Evolutionary conservation across 345 rosid species (phyloP).

Genomic region (Syzygium jambos): DNA sequence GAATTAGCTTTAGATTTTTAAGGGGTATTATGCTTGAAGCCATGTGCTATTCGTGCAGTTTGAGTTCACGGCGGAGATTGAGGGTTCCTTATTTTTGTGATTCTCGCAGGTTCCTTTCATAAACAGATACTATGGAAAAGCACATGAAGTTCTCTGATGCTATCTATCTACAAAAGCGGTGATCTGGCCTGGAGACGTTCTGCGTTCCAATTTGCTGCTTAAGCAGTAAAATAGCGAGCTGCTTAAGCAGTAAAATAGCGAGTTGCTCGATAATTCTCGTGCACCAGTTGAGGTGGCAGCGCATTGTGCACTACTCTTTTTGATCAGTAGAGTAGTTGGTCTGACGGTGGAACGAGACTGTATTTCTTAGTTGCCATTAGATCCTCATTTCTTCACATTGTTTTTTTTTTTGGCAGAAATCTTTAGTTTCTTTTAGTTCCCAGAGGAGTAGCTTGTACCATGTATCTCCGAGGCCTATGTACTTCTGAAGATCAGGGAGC

Average conservation of each 20-base stretch:
- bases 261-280: not conserved
- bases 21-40: not conserved
- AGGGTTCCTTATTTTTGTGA: not conserved
- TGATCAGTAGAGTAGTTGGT: not conserved
- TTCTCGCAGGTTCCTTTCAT: constrained; percentile 64
- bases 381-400: not conserved
- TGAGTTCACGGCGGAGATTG: not conserved
- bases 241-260: not conserved
- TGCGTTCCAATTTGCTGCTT: not conserved
- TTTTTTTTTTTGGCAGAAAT: not conserved
- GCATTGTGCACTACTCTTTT: not conserved
- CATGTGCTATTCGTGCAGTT: not conserved
- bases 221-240: not conserved
- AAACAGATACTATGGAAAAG: constrained; percentile 89
- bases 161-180: not conserved
- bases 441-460: not conserved
- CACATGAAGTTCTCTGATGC: constrained; percentile 60
- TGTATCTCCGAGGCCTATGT: not conserved
- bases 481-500: not conserved
- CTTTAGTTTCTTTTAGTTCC: not conserved
- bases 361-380: not conserved
- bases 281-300: not conserved
- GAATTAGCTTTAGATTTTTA: not conserved
- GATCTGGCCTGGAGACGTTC: not conserved
- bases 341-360: not conserved